Percentiles rank a stretch among this genome's conserved stretches.
phyloP scores from a whole-genome alignment of 345 rosid species.

The Adansonia digitata region DNA sequence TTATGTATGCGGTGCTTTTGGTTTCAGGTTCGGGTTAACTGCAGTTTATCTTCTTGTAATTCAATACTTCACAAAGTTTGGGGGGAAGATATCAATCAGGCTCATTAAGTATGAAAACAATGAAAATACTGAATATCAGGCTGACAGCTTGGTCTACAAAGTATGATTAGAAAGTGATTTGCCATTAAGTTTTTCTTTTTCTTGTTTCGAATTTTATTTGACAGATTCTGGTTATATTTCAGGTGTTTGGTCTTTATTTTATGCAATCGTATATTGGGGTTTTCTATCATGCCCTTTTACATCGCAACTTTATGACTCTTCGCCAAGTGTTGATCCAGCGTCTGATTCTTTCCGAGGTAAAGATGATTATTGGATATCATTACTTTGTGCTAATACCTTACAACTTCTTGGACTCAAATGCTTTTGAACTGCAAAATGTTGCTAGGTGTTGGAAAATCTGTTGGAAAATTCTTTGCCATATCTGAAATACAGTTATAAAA shows the following conservation, averaged over 20 bases:
- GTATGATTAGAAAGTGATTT: conserved; percentile 33
- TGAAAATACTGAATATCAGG: conserved; percentile 62
- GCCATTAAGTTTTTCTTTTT: conserved; percentile 6
- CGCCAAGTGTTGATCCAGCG: conserved; percentile 80
- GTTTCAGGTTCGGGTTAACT: conserved; percentile 76
- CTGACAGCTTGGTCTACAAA: conserved; percentile 90
- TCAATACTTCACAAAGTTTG: conserved; percentile 68
- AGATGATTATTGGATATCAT: background rate
- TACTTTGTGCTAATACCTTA: background rate
- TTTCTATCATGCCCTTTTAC: conserved; percentile 90
- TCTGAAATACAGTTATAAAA: conserved; percentile 74
- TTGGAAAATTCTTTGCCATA: conserved; percentile 74
- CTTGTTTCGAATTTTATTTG: background rate
- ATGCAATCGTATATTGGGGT: conserved; percentile 94
- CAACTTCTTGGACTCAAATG: conserved; percentile 2
- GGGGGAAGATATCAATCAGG: conserved; percentile 78
- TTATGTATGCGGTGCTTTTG: conserved; percentile 6
- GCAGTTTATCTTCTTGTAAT: conserved; percentile 77
- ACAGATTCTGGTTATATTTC: conserved; percentile 28
- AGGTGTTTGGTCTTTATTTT: conserved; percentile 94
- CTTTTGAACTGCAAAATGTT: conserved; percentile 12
- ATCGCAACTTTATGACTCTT: conserved; percentile 77
- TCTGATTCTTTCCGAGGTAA: conserved; percentile 62
- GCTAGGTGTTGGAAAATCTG: conserved; percentile 73
- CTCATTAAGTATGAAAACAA: conserved; percentile 72